Conservation (phyloP, 2,329 filamentous ascomycete genomes). For the Calonectria ilicicola region DNA sequence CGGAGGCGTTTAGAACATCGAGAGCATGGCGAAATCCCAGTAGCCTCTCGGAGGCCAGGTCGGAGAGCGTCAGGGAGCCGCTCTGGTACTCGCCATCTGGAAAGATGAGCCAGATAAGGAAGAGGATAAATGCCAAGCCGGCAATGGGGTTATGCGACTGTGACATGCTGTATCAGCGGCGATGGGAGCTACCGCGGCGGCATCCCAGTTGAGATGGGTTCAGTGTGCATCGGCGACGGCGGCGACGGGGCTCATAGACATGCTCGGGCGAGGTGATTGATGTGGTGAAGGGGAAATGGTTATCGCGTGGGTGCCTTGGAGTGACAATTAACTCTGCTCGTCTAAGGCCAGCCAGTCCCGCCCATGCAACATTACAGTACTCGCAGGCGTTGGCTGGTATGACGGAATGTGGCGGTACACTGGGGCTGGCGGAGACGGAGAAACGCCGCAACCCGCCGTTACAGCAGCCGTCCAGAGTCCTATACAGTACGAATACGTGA, state of each 20-base stretch:
- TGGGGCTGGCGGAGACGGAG: conserved; percentile 30
- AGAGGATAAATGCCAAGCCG: conserved; percentile 44
- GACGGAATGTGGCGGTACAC: conserved; percentile 31
- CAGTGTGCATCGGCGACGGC: conserved; percentile 23
- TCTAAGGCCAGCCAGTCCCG: background rate
- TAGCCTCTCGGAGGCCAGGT: conserved; percentile 58
- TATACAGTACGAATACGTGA: conserved; percentile 20
- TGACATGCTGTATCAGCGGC: conserved; percentile 56
- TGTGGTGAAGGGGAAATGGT: conserved; percentile 3
- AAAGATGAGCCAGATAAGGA: conserved; percentile 55
- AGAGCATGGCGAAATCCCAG: conserved; percentile 65
- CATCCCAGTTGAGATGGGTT: conserved; percentile 35
- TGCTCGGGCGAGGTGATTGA: background rate
- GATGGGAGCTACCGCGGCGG: conserved; percentile 34
- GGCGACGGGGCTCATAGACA: background rate
- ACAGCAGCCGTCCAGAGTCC: background rate
- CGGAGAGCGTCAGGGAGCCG: conserved; percentile 49
- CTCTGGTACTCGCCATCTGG: conserved; percentile 51
- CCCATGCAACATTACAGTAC: background rate
- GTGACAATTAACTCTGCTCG: conserved; percentile 2
- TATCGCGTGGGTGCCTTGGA: conserved; percentile 12
- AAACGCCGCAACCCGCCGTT: conserved; percentile 35
- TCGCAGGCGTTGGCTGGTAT: conserved; percentile 32
- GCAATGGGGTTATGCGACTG: conserved; percentile 56
- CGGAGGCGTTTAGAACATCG: conserved; percentile 64